phyloP scores from a whole-genome alignment of 495 filamentous ascomycete species.

The Xylaria cubensis region DNA sequence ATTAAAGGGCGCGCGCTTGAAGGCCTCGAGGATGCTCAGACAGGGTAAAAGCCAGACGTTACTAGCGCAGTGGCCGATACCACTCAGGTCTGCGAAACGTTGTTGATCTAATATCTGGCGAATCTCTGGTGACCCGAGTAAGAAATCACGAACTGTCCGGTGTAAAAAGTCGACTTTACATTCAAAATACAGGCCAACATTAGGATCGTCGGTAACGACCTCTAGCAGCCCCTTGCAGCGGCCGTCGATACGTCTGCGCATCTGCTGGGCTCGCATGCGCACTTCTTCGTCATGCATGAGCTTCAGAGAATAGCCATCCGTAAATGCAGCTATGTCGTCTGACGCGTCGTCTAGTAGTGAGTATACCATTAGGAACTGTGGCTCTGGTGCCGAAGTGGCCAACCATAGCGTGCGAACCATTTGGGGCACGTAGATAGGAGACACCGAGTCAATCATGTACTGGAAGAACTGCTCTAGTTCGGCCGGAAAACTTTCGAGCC shows the following conservation, averaged over 20 bases:
- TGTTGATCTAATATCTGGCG: background rate
- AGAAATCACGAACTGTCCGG: slow-evolving; percentile 38
- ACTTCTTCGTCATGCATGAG: background rate
- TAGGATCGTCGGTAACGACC: background rate
- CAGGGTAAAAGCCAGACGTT: slow-evolving; percentile 10
- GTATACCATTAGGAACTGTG: slow-evolving; percentile 28
- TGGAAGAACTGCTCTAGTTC: slow-evolving; percentile 36
- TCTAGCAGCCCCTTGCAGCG: slow-evolving; percentile 31
- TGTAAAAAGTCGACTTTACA: slow-evolving; percentile 35
- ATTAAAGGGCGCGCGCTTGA: slow-evolving; percentile 8
- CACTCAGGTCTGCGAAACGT: background rate
- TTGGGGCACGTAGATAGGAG: slow-evolving; percentile 11
- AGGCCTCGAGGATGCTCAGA: slow-evolving; percentile 8
- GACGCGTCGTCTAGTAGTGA: slow-evolving; percentile 18
- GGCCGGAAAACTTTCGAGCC: slow-evolving; percentile 28
- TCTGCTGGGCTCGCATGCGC: background rate
- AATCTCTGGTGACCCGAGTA: slow-evolving; percentile 7
- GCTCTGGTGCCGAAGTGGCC: slow-evolving; percentile 15
- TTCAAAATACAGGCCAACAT: background rate
- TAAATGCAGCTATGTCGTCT: background rate
- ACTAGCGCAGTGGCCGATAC: background rate
- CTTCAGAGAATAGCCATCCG: background rate
- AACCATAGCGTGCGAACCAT: slow-evolving; percentile 19
- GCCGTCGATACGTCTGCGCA: slow-evolving; percentile 23
- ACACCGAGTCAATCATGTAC: slow-evolving; percentile 30